A percentile compares a stretch with the other conserved stretches of the same genome.
Conservation (phyloP, 2,329 filamentous ascomycete genomes). For the Fusarium avenaceum region DNA sequence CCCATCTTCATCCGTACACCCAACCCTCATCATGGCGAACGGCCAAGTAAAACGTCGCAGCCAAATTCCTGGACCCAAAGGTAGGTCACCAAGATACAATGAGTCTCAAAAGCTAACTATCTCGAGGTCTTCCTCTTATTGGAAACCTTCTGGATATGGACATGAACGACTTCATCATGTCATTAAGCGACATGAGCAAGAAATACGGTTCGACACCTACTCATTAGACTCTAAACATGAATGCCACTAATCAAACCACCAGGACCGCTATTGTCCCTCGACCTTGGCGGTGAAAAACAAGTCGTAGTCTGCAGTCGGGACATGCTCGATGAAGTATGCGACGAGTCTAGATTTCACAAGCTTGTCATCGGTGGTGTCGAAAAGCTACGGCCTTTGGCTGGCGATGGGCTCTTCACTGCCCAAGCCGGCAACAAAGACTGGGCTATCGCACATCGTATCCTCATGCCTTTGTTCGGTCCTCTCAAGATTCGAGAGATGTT, state of each 20-base stretch:
- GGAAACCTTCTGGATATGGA: constrained; percentile 9
- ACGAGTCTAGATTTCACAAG: constrained; percentile 76
- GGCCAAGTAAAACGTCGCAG: constrained; percentile 2
- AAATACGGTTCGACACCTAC: too few species aligned
- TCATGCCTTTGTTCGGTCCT: constrained; percentile 78
- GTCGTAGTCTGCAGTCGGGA: background rate
- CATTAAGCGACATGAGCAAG: background rate
- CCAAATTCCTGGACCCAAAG: constrained; percentile 14
- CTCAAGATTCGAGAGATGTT: constrained; percentile 77
- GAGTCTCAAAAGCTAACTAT: background rate
- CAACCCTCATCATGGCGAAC: background rate
- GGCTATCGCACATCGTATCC: constrained; percentile 75
- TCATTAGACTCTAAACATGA: too few species aligned
- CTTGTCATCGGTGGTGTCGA: constrained; percentile 62
- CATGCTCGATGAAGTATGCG: constrained; percentile 69
- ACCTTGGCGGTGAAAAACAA: background rate
- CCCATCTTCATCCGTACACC: background rate
- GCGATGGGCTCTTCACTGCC: constrained; percentile 76
- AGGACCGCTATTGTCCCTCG: background rate
- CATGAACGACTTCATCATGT: background rate
- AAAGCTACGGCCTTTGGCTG: constrained; percentile 69
- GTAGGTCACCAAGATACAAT: background rate
- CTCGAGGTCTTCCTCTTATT: background rate
- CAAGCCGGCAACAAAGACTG: constrained; percentile 68
- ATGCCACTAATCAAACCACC: too few species aligned